Conservation (phyloP, 345 rosid genomes). For the Balakata baccata region DNA sequence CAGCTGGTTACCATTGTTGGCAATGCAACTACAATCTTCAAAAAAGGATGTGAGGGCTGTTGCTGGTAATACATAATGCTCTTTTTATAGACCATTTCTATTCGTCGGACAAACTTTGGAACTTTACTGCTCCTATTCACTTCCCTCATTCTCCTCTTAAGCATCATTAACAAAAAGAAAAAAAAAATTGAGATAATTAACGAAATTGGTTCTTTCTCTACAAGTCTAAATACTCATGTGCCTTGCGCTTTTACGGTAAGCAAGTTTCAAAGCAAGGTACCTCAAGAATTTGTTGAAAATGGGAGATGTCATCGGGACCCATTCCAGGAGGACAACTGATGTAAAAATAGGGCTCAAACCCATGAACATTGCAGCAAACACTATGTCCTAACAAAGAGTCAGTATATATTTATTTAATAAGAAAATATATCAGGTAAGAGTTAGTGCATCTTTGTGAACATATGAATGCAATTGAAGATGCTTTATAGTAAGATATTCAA, state of each 20-base stretch:
- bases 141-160: conserved; percentile 84
- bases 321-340: conserved; percentile 83
- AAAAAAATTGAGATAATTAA: conserved; percentile 7
- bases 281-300: conserved; percentile 79
- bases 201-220: background rate
- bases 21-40: conserved; percentile 86
- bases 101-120: conserved; percentile 51
- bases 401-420: background rate
- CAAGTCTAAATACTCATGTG: too few species aligned
- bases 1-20: conserved; percentile 92
- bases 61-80: conserved; percentile 94
- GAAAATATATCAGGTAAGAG: too few species aligned
- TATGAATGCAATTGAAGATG: background rate
- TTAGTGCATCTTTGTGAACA: background rate
- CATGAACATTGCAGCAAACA: conserved; percentile 93
- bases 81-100: conserved; percentile 74
- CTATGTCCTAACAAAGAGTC: conserved; percentile 57
- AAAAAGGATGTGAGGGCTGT: conserved; percentile 68
- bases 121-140: conserved; percentile 55
- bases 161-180: conserved; percentile 11
- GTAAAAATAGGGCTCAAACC: conserved; percentile 95
- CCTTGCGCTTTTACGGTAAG: background rate
- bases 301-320: conserved; percentile 89
- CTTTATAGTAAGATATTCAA: background rate
- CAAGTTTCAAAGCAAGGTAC: conserved; percentile 34